phyloP scores from a whole-genome alignment of 805 yeast species.

The Yarrowia osloensis region DNA sequence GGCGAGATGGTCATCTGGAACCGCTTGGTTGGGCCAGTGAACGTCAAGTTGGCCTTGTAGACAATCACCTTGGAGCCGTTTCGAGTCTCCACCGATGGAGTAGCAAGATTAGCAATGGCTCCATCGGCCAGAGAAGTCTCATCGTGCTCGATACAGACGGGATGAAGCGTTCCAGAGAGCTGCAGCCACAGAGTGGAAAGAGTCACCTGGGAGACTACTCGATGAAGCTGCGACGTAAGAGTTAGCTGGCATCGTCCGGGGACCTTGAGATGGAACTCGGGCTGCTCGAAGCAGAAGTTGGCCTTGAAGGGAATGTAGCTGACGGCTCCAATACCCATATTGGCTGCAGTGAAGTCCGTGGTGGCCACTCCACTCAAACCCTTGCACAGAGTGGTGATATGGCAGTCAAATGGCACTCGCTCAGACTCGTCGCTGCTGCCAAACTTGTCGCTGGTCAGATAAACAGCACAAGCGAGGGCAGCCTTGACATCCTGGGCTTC shows the following conservation, averaged over 20 bases:
- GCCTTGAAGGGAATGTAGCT: conserved; percentile 31
- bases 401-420: conserved; percentile 1
- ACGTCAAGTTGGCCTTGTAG: conserved; percentile 23
- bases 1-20: conserved; percentile 18
- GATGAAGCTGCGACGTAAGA: conserved; percentile 29
- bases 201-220: conserved; percentile 11
- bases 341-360: not conserved
- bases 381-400: not conserved
- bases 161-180: conserved; percentile 27
- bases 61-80: conserved; percentile 20
- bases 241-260: conserved; percentile 34
- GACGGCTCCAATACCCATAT: conserved; percentile 20
- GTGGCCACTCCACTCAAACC: not conserved
- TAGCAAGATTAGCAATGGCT: conserved; percentile 2
- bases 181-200: conserved; percentile 30
- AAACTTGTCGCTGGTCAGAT: conserved; percentile 11
- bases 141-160: conserved; percentile 32
- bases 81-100: not conserved
- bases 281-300: conserved; percentile 34
- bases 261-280: conserved; percentile 34
- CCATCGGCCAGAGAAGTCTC: not conserved
- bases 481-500: conserved; percentile 7
- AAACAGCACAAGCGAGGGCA: conserved; percentile 16
- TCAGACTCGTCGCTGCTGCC: not conserved
- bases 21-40: not conserved